Base-by-base conservation (phyloP, 805 yeast genomes). In the Candida ulmi region DNA sequence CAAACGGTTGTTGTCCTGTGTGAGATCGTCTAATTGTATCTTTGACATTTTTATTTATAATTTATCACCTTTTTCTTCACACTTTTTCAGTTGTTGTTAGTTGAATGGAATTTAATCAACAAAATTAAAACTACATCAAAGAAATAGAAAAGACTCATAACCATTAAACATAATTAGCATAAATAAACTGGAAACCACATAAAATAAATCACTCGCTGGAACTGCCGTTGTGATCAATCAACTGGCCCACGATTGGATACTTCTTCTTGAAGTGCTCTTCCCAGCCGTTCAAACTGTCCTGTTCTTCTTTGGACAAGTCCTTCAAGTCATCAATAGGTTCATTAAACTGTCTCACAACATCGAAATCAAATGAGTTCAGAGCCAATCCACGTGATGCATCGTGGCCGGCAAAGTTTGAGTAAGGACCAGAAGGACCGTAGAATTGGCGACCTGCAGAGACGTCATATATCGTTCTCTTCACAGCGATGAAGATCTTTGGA, bases 361-460 rank as follows among this genome's bases (percentile, higher is more conserved):
- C 74, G 17, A 68, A 48, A 37, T 88, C 97, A 62, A 90, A 91
- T 15, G 95, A 84, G 61, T 88, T 90, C 52, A 76, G 67, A 1
- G 96, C 96, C 40, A 91, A 72, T 0, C 97, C 98, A 48, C 98
- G 71, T 1, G 95, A 83, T 4, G 97, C 97, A 63, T 91, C 98
- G 50, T 86, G 83, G 2, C 98, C 98, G 1, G 97, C 97, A 69
- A 91, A 91, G 56, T 85, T 87, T 32, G 85, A 80, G 63, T 91
- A 91, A 0, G 96, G 95, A 0, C 97, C 97, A 24, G 91, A 86
- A 7, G 98, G 98, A 0, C 98, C 98, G 61, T 91, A 91, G 58
- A 91, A 90, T 35, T 76, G 74, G 47, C 90, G 76, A 0, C 95
- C 95, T 11, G 69, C 67, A 5, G 86, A 68, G 17, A 88, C 95